A percentile compares a stretch with the other conserved stretches of the same genome.
Evolutionary conservation across 441 rosid genomes (phyloP).

Genomic region (Gossypium armourianum): DNA sequence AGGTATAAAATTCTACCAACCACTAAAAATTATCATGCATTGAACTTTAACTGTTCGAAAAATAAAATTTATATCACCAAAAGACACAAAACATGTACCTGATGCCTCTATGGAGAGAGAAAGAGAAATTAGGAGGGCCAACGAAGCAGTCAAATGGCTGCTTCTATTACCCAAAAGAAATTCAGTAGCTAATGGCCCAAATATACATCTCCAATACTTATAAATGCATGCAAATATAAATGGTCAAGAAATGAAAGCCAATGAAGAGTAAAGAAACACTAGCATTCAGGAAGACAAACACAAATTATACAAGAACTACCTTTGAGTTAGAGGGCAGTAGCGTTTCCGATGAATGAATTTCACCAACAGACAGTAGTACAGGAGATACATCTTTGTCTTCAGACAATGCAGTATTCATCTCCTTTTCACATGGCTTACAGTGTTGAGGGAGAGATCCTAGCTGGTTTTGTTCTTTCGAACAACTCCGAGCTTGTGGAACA

Average conservation of each 20-base stretch:
- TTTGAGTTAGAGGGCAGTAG: constrained; percentile 22
- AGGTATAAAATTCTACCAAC: background rate
- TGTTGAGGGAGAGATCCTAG: constrained; percentile 24
- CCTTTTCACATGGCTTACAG: constrained; percentile 21
- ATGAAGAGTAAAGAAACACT: background rate
- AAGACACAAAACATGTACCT: background rate
- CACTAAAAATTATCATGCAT: background rate
- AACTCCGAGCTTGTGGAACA: constrained; percentile 24
- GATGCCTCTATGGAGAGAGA: background rate
- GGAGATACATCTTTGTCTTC: constrained; percentile 23
- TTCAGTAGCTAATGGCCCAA: background rate
- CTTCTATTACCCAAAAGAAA: constrained; percentile 9
- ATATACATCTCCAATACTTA: background rate
- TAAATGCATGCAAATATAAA: constrained; percentile 3
- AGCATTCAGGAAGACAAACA: background rate
- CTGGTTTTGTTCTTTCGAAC: constrained; percentile 21
- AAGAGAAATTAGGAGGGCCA: background rate
- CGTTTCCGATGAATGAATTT: constrained; percentile 23
- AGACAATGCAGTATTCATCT: constrained; percentile 18
- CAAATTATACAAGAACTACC: constrained; percentile 23
- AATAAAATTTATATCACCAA: background rate
- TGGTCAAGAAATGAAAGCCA: background rate
- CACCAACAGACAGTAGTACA: constrained; percentile 16
- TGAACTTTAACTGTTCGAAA: background rate
- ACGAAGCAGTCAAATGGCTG: background rate